Base-by-base conservation (phyloP, 805 yeast genomes). In the Candida schatavii region DNA sequence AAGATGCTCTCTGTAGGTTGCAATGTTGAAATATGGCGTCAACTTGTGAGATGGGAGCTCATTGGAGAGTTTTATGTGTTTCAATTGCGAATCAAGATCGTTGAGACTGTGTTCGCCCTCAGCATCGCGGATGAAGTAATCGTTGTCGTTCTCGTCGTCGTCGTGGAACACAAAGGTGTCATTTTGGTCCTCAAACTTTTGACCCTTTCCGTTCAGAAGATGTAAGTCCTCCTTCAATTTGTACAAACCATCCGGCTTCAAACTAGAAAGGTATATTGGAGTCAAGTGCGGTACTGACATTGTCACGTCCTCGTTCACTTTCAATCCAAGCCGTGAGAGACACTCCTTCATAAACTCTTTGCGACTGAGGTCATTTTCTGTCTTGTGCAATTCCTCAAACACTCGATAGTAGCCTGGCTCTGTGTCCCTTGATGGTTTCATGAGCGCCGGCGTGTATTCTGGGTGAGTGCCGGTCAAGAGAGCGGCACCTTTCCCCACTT, bases 391-490 rank as follows among this genome's bases (percentile, higher is more conserved):
- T 1, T 50, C 47, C 1, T 43, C 47, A 3, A 37, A 60, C 2
- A 80, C 64, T 0, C 51, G 42, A 5, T 52, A 47, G 37, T 64
- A 62, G 14, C 66, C 57, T 35, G 40, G 18, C 18, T 46, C 61
- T 36, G 46, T 66, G 43, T 43, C 56, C 21, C 65, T 66, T 15
- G 62, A 39, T 0, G 60, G 62, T 46, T 75, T 63, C 47, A 81
- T 51, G 13, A 75, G 65, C 13, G 62, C 57, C 0, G 88, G 83
- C 2, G 80, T 70, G 56, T 82, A 89, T 61, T 93, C 99, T 0
- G 97, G 96, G 62, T 93, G 99, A 0, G 88, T 77, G 0, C 98
- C 98, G 11, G 85, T 72, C 10, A 93, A 70, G 7, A 93, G 62
- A 0, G 83, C 96, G 28, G 65, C 66, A 3, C 99, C 99, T 29